These are phyloP conservation scores for Cystobasidium pallidum DNA, from an alignment of 1,284 basidiomycete species.

Conservation along the genomic window DNA sequence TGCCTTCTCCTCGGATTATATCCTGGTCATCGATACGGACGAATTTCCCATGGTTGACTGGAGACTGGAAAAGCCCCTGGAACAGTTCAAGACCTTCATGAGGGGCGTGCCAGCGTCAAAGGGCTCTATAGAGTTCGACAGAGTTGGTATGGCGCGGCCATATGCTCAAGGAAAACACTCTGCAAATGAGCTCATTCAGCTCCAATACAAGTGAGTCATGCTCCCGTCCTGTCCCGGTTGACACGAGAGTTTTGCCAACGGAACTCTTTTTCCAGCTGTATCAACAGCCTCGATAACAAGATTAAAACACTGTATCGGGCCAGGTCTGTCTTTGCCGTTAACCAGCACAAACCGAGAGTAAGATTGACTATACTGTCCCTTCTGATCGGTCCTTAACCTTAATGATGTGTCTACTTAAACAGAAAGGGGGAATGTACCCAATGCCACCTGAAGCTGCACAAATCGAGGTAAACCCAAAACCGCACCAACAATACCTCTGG, in stretches of 20 bases:
- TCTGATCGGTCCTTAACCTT: too few relatives aligned
- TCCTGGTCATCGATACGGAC: conserved; percentile 34
- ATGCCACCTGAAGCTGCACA: conserved; percentile 25
- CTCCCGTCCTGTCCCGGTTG: neutral
- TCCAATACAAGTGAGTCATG: conserved; percentile 20
- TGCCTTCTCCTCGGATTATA: conserved; percentile 30
- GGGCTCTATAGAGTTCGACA: conserved; percentile 29
- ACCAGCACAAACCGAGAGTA: conserved; percentile 34
- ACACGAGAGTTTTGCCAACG: neutral
- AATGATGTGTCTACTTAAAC: too few relatives aligned
- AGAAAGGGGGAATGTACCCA: conserved; percentile 37
- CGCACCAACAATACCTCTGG: conserved; percentile 27
- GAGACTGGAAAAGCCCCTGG: conserved; percentile 18
- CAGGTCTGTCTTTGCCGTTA: conserved; percentile 23
- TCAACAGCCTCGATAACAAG: conserved; percentile 18
- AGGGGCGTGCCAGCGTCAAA: conserved; percentile 27
- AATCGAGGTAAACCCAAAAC: conserved; percentile 17
- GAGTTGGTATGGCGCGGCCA: conserved; percentile 24
- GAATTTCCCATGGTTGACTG: conserved; percentile 37
- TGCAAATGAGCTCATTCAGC: conserved; percentile 22
- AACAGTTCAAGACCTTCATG: conserved; percentile 37
- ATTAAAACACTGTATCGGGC: conserved; percentile 32
- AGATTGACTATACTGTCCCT: neutral
- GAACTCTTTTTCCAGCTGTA: conserved; percentile 2
- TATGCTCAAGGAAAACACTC: conserved; percentile 8